Percentiles rank a stretch among this genome's conserved stretches.
These are phyloP conservation scores for Marasmius oreades DNA, from an alignment of 1,284 basidiomycete genomes.

Conservation along the genomic window DNA sequence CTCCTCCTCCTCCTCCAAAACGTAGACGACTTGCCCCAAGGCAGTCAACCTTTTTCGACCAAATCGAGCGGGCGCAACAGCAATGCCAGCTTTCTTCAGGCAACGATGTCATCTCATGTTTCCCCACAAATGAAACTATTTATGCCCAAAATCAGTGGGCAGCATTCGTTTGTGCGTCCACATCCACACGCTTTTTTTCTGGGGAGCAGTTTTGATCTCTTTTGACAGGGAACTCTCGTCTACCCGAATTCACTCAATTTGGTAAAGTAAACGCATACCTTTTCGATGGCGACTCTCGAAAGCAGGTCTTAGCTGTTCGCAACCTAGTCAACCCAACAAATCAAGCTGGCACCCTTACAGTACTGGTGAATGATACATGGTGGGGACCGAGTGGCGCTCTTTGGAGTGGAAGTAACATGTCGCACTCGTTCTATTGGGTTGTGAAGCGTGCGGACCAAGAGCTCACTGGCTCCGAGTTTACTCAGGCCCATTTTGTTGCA, in stretches of 20 bases:
- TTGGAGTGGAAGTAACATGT: slow-evolving; percentile 50
- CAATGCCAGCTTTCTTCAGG: slow-evolving; percentile 42
- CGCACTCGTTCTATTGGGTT: slow-evolving; percentile 72
- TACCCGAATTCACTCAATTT: slow-evolving; percentile 42
- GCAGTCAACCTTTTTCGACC: slow-evolving; percentile 5
- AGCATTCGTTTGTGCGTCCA: slow-evolving; percentile 68
- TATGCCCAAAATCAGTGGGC: slow-evolving; percentile 69
- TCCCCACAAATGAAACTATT: slow-evolving; percentile 46
- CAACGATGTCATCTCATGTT: slow-evolving; percentile 72
- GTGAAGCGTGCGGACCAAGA: slow-evolving; percentile 48
- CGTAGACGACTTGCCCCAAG: slow-evolving; percentile 11
- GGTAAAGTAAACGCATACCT: slow-evolving; percentile 57
- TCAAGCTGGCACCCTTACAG: slow-evolving; percentile 49
- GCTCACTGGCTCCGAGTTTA: slow-evolving; percentile 48
- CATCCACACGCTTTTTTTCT: slow-evolving; percentile 7
- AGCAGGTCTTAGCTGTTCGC: slow-evolving; percentile 39
- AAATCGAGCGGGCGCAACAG: slow-evolving; percentile 28
- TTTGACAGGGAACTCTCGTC: slow-evolving; percentile 44
- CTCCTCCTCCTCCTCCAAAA: slow-evolving; percentile 15
- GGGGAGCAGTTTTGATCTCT: background rate
- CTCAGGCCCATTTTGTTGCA: slow-evolving; percentile 70
- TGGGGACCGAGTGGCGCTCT: slow-evolving; percentile 53
- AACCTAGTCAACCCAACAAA: slow-evolving; percentile 46
- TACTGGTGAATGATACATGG: slow-evolving; percentile 71
- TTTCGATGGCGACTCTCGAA: slow-evolving; percentile 49